Evolutionary conservation across 768 basidiomycete genomes (phyloP).

Genomic region (Sistotremastrum niveocremeum): DNA sequence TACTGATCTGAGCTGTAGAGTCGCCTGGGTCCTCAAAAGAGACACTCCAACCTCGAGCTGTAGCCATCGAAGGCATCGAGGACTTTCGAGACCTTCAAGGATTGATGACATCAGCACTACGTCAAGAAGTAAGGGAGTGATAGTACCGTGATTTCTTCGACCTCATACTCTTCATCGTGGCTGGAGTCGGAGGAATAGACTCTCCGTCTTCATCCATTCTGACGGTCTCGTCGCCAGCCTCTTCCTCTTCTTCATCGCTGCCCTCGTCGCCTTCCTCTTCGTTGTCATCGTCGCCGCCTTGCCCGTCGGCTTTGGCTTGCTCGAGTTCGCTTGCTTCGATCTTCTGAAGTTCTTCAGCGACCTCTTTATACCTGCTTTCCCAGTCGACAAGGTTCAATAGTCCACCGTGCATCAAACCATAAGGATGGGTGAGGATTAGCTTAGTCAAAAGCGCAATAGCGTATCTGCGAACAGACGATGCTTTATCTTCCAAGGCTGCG

Average conservation of each 20-base stretch:
- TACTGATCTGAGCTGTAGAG: too few relatives aligned
- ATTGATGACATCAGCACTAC: neutral
- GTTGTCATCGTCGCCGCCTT: slow-evolving; percentile 18
- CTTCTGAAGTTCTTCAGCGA: slow-evolving; percentile 51
- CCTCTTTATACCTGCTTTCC: slow-evolving; percentile 53
- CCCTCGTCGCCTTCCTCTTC: slow-evolving; percentile 22
- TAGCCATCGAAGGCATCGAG: too few relatives aligned
- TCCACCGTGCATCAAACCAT: slow-evolving; percentile 73
- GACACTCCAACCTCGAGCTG: too few relatives aligned
- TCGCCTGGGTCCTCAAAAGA: too few relatives aligned
- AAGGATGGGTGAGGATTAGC: slow-evolving; percentile 80
- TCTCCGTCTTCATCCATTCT: slow-evolving; percentile 8
- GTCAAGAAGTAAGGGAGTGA: neutral
- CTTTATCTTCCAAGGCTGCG: slow-evolving; percentile 79
- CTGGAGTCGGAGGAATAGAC: neutral
- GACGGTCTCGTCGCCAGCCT: slow-evolving; percentile 13
- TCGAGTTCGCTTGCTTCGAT: slow-evolving; percentile 51
- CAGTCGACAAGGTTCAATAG: slow-evolving; percentile 58
- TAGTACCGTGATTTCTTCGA: slow-evolving; percentile 1
- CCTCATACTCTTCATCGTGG: slow-evolving; percentile 5
- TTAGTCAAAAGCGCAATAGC: slow-evolving; percentile 64
- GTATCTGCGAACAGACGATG: slow-evolving; percentile 72
- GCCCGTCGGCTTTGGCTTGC: slow-evolving; percentile 24
- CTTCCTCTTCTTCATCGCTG: slow-evolving; percentile 23
- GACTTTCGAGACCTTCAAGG: neutral